Evolutionary conservation across 345 rosid genomes (phyloP).

Genomic region (Pugionium cornutum): DNA sequence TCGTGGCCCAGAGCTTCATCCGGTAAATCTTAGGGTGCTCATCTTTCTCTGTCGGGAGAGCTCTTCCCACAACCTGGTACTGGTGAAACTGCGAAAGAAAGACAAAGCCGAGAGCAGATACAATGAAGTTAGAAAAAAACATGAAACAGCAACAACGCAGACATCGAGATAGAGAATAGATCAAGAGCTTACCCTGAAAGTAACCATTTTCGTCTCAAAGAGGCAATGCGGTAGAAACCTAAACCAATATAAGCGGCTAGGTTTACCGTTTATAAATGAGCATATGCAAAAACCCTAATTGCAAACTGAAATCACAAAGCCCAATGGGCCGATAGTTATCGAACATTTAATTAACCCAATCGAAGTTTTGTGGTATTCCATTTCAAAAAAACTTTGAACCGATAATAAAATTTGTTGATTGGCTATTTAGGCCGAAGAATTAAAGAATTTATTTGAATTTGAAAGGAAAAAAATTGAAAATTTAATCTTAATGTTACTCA

Average conservation of each 20-base stretch:
- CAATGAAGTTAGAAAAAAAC: neutral
- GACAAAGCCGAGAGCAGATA: conserved; percentile 14
- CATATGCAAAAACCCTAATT: conserved; percentile 29
- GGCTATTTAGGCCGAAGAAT: no score
- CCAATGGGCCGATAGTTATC: conserved; percentile 25
- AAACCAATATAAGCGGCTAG: conserved; percentile 33
- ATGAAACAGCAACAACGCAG: neutral
- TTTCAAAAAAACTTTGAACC: no score
- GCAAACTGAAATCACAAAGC: neutral
- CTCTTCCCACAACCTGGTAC: conserved; percentile 73
- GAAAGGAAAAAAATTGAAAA: no score
- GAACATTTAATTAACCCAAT: neutral
- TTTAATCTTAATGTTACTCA: no score
- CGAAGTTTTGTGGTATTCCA: neutral
- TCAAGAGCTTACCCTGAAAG: conserved; percentile 41
- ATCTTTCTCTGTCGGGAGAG: conserved; percentile 57
- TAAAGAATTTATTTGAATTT: no score
- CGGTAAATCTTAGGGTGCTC: conserved; percentile 65
- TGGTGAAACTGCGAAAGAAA: conserved; percentile 54
- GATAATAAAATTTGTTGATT: no score
- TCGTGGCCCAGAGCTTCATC: conserved; percentile 74
- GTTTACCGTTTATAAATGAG: conserved; percentile 24
- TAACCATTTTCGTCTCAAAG: conserved; percentile 34
- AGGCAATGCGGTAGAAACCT: conserved; percentile 13
- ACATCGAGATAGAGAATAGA: neutral